Base-by-base conservation (phyloP, 2,329 filamentous ascomycete genomes). In the Pseudogymnoascus verrucosus region DNA sequence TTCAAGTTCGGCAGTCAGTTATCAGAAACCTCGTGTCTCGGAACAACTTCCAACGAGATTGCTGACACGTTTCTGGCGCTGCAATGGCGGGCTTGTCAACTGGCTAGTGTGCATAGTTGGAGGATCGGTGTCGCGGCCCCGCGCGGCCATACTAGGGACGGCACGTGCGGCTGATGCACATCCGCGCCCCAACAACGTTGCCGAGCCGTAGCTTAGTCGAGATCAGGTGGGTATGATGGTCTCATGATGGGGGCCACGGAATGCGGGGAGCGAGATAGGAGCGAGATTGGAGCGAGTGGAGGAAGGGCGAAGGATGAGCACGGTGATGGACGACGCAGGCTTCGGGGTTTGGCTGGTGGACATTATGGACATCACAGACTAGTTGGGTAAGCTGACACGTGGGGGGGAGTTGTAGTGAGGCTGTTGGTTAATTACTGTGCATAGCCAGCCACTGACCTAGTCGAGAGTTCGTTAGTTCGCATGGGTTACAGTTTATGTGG, bases 401-500 rank as follows among this genome's bases (percentile, higher is more conserved):
- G 28, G 44, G 44, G 44, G 23, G 44, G 23, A 54, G 44, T 31
- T 31, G 44, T 12, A 54, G 44, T 54, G 44, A 54, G 23, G 44
- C 44, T 54, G 47, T 54, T 54, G 47, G 47, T 54, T 54, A 54
- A 54, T 54, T 31, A 31, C 26, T 2, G n/a, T 54, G 14, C n/a
- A 54, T 54, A 31, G 26, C 47, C 47, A 54, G 47, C 47, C 47
- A 54, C 47, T 54, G 26, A 54, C 26, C 47, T 54, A 54, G 47
- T 54, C 26, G 47, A 28, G 47, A 31, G 47, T 4, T 54, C 26
- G 47, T 31, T 54, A 54, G 47, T 54, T 54, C n/a, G 47, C 47
- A 54, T 54, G 23, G 47, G 47, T 54, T 54, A 54, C 47, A 31
- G 47, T 54, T 54, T 54, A 51, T 51, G 21, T 28, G 47, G 47